Base-by-base conservation (phyloP, 228 moss, liverwort and hornwort genomes). In the Sphagnum magellanicum region DNA sequence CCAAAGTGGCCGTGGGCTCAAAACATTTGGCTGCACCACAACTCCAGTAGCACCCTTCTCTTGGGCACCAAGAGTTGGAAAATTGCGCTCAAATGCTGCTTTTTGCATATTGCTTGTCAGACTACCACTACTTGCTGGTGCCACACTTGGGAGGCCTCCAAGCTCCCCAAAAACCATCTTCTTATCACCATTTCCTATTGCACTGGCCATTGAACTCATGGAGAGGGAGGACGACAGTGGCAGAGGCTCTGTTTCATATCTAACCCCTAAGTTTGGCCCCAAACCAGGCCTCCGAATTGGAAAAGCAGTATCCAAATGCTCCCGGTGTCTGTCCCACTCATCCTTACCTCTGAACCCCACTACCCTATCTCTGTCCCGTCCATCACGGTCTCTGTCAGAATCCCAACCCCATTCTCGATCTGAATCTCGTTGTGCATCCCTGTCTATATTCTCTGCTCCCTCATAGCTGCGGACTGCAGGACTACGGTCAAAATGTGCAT, bases 91-190 rank as follows among this genome's bases (percentile, higher is more conserved):
- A 73, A 94, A 98, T 11, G 92, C 93, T 51, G 92, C 94, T 74
- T 98, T 98, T 51, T 89, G 92, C 93, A 98, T 98, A 79, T 91
- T 97, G 74, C 97, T 93, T 47, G 90, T 91, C 65, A 98, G 88
- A 77, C 88, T 92, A 63, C 94, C 90, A 72, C 90, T 90, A 67
- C 79, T 93, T 6, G 81, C 62, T 10, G 94, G 92, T 68, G 94
- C 94, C 14, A 92, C 98, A 32, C 92, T 92, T 32, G 92, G 88
- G 59, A 90, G 92, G 73, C 66, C 63, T 17, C 89, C 84, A 67
- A 67, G 77, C 16, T 84, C 78, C 69, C 82, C 86, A 32, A 32
- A 32, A 69, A 65, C 82, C 48, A 75, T 72, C 79, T 98, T 98
- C 79, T 94, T 98, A 49, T 98, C 98, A 72, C 98, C 98, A 60